Evolutionary conservation across 2,329 filamentous ascomycete species (phyloP).

Genomic region (Alternaria tenuissima): DNA sequence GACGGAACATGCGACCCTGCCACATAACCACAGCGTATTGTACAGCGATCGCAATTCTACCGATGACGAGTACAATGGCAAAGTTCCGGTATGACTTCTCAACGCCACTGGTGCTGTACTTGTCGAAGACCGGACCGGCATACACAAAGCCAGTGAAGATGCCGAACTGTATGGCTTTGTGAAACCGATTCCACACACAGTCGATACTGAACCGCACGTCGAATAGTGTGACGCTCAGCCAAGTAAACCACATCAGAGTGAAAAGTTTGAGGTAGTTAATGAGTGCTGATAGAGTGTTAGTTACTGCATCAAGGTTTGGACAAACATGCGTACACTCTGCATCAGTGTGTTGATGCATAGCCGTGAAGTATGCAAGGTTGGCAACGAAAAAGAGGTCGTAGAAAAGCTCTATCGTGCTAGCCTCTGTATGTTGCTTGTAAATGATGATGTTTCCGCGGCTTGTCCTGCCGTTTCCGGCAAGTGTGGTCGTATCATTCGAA

Average conservation of each 20-base stretch:
- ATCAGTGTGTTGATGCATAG: constrained; percentile 64
- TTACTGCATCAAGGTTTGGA: background rate
- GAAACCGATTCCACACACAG: constrained; percentile 68
- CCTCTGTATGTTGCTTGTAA: constrained; percentile 52
- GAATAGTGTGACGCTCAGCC: constrained; percentile 69
- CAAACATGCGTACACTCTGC: constrained; percentile 32
- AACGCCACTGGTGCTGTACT: constrained; percentile 29
- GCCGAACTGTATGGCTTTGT: constrained; percentile 67
- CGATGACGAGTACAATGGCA: constrained; percentile 28
- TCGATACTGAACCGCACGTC: constrained; percentile 72
- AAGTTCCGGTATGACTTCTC: constrained; percentile 25
- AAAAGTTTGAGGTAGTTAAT: constrained; percentile 62
- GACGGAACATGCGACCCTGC: constrained; percentile 31
- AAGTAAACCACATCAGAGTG: constrained; percentile 71
- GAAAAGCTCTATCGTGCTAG: constrained; percentile 64
- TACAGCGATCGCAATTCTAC: constrained; percentile 24
- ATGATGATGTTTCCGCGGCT: constrained; percentile 34
- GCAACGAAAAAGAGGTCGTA: constrained; percentile 70
- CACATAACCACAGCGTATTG: constrained; percentile 36
- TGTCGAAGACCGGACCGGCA: constrained; percentile 57
- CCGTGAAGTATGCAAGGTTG: constrained; percentile 70
- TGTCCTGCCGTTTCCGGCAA: constrained; percentile 25
- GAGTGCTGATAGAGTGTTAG: constrained; percentile 30
- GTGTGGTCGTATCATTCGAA: constrained; percentile 19
- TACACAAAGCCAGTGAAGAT: constrained; percentile 72